These are phyloP conservation scores for Stagonosporopsis tanaceti DNA, from an alignment of 2,329 filamentous ascomycete genomes.

Conservation along the genomic window DNA sequence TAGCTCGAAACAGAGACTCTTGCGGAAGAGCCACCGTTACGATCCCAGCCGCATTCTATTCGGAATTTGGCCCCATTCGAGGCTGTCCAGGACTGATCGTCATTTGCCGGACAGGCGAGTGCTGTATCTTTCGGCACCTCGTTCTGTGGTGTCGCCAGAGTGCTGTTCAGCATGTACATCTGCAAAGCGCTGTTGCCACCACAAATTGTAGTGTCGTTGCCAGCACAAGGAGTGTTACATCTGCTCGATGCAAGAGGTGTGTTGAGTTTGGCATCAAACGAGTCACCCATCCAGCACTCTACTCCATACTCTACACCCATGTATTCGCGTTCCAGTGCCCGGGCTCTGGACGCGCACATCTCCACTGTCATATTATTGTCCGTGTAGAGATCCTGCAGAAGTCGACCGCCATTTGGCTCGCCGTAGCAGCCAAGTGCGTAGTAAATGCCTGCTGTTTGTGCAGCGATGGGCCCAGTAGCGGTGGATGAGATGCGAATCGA, in stretches of 20 bases:
- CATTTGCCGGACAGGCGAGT: slow-evolving; percentile 1
- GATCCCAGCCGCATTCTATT: slow-evolving; percentile 15
- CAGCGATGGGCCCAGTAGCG: slow-evolving; percentile 5
- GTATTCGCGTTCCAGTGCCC: slow-evolving; percentile 5
- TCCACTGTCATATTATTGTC: slow-evolving; percentile 10
- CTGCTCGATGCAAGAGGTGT: neutral
- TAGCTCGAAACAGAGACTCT: slow-evolving; percentile 4
- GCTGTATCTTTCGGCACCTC: neutral
- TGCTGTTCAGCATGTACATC: slow-evolving; percentile 17
- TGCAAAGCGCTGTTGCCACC: slow-evolving; percentile 6
- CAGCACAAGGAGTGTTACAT: slow-evolving; percentile 9
- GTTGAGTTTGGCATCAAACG: slow-evolving; percentile 1
- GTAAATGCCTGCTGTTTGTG: slow-evolving; percentile 7
- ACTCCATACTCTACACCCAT: slow-evolving; percentile 11
- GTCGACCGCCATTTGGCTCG: slow-evolving; percentile 5
- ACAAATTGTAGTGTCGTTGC: slow-evolving; percentile 1
- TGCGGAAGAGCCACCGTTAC: slow-evolving; percentile 1
- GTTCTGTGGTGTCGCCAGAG: slow-evolving; percentile 1
- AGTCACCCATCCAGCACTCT: slow-evolving; percentile 17
- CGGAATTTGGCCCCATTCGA: slow-evolving; percentile 5
- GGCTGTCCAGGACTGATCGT: slow-evolving; percentile 8
- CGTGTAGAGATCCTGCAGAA: slow-evolving; percentile 4
- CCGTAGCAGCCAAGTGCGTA: slow-evolving; percentile 10
- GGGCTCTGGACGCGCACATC: slow-evolving; percentile 8
- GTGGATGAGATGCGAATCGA: neutral